Base-by-base conservation (phyloP, 1,284 basidiomycete species). In the Ganoderma lingzhi region DNA sequence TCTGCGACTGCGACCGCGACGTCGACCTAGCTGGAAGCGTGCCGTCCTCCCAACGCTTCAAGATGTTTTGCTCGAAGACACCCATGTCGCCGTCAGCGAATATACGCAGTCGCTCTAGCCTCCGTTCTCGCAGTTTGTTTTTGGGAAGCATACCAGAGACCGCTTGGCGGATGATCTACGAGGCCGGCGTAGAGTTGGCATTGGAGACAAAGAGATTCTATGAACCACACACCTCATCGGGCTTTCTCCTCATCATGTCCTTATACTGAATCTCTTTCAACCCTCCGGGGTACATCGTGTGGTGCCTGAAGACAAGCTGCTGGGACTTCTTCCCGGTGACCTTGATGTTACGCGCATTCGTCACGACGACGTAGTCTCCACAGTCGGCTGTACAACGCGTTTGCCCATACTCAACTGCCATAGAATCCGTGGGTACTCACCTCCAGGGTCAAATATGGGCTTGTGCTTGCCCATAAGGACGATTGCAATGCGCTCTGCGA, bases 381-480 rank as follows among this genome's bases (percentile, higher is more conserved):
- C 95, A 96, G 81, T 98, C 96, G 73, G 93, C 96, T 97, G 70
- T 0, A 71, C 45, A 28, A 63, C 12, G 35, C 10, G 32, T 66
- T 61, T 19, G 60, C n/a, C n/a, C 41, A 39, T 12, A 10, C 53
- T 53, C 30, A 60, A 28, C 32, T 19, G 58, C 17, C n/a, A 66
- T n/a, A 39, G 19, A 10, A 39, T 28, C 62, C 37, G 12, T 53
- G 59, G n/a, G 45, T 12, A 59, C 3, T 83, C 90, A 96, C 96
- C 90, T 75, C 91, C 88, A 30, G 95, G 96, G 82, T 99, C 96
- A 76, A 96, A 99, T 63, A 98, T 95, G 23, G 98, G 97, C 81
- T 99, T 99, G 82, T 99, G 96, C 84, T 99, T 99, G 79, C 98
- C 98, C 97, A 99, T 99, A 66, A 99, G 87, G 35, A 96, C 95